Base-by-base conservation (phyloP, 441 rosid genomes). In the Geranium incanum region DNA sequence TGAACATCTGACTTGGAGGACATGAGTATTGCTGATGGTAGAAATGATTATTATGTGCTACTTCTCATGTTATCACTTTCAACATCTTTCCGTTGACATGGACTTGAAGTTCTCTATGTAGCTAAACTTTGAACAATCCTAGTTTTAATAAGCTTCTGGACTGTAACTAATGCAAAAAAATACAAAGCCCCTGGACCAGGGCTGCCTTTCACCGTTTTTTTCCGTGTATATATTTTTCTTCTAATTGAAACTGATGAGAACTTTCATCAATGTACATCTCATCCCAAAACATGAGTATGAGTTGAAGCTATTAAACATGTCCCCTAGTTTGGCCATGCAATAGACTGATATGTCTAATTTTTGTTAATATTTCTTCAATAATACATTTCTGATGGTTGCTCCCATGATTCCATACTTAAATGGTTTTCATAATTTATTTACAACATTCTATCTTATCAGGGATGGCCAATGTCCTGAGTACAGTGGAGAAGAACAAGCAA, bases 381-480 rank as follows among this genome's bases (percentile, higher is more conserved):
- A 16, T 59, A 59, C 21, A 59, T 18, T 59, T 18, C 28, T 16
- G 7, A 21, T 16, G 33, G 12, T 8, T 18, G 21, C 8, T 59
- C 28, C 9, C 64, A 18, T 21, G 9, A 18, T 59, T 59, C 28
- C 28, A 18, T 59, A 6, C 37, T 48, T 59, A 60, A 4, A 36
- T 19, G 15, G 8, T 9, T 23, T 71, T 36, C 15, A n/a, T 33
- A 18, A 65, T 70, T 52, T 72, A 33, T 72, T 65, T 67, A 57
- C 70, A 39, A 77, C 72, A 36, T 72, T 66, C 36, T 62, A 68
- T 67, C 67, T 77, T 39, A 28, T 38, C 69, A 95, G 98, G 95
- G 96, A 95, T 84, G 97, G 96, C 59, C 97, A 92, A 70, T 95
- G 99, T 76, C 95, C 95, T 68, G 99, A 92, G 84, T 92, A 85